Evolutionary conservation across 345 rosid genomes (phyloP).

Genomic region (Hibiscus mutabilis): DNA sequence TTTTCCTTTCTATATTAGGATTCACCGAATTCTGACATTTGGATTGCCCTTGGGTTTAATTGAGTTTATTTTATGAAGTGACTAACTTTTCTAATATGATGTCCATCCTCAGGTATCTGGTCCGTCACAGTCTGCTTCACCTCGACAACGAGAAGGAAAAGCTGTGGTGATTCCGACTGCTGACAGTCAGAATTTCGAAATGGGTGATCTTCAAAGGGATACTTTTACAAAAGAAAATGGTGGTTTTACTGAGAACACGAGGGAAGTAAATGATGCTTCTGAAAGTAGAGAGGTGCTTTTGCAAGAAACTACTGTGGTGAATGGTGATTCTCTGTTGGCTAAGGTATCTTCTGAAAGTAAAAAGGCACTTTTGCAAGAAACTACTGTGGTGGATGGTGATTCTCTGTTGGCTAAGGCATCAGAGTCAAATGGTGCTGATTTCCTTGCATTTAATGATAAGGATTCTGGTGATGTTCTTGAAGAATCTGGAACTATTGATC

Average conservation of each 20-base stretch:
- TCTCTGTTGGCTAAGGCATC: constrained; percentile 15
- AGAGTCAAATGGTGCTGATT: constrained; percentile 19
- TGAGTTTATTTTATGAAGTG: background rate
- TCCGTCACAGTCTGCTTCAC: constrained; percentile 18
- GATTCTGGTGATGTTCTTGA: background rate
- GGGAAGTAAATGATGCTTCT: constrained; percentile 1
- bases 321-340: background rate
- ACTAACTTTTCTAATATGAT: constrained; percentile 3
- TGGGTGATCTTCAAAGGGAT: constrained; percentile 21
- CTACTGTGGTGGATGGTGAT: constrained; percentile 14
- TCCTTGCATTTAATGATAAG: constrained; percentile 12
- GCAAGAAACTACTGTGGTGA: background rate
- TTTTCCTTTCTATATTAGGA: background rate
- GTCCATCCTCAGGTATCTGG: constrained; percentile 30
- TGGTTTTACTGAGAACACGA: constrained; percentile 16
- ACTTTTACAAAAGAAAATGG: constrained; percentile 14
- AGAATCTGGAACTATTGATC: constrained; percentile 27
- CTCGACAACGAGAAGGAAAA: constrained; percentile 16
- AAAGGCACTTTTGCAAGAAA: constrained; percentile 18
- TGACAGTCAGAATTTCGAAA: constrained; percentile 19
- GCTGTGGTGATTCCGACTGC: constrained; percentile 14
- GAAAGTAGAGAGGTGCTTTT: constrained; percentile 22
- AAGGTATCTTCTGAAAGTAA: background rate
- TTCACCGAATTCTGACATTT: background rate
- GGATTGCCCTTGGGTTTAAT: constrained; percentile 4